Evolutionary conservation across 352 stramenopile species (phyloP).

Genomic region (Phytopythium oedochilum): DNA sequence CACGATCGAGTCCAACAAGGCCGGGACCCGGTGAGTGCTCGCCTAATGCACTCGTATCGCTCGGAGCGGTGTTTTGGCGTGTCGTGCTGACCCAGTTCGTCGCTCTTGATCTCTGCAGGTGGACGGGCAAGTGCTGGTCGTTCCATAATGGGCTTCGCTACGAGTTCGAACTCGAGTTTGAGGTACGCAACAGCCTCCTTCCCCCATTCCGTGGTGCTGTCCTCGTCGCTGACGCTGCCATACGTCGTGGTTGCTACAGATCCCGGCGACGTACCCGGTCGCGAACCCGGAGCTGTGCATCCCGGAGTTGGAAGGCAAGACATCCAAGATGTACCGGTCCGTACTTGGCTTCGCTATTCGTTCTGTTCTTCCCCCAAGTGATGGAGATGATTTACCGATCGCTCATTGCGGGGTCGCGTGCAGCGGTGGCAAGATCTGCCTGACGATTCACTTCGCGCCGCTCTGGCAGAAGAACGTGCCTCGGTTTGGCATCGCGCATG

Average conservation of each 20-base stretch:
- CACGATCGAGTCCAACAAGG: conserved; percentile 83
- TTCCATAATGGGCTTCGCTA: conserved; percentile 85
- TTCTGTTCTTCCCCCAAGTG: not conserved
- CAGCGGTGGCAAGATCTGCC: conserved; percentile 83
- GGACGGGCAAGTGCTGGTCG: conserved; percentile 87
- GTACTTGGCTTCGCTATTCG: not conserved
- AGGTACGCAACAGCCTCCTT: conserved; percentile 21
- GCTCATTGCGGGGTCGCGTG: no score
- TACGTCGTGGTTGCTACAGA: conserved; percentile 10
- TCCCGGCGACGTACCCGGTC: conserved; percentile 78
- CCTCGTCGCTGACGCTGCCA: not conserved
- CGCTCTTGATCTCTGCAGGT: conserved; percentile 6
- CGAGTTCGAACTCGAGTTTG: conserved; percentile 85
- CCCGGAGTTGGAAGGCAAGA: conserved; percentile 87
- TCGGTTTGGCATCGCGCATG: conserved; percentile 82
- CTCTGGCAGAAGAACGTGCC: conserved; percentile 88
- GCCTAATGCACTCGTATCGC: not conserved
- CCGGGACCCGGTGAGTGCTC: conserved; percentile 45
- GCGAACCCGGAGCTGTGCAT: conserved; percentile 82
- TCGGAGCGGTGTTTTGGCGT: not conserved
- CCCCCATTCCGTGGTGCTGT: not conserved
- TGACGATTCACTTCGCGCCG: conserved; percentile 88
- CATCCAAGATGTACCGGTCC: conserved; percentile 88
- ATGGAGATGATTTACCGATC: no score
- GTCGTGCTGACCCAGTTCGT: not conserved